Evolutionary conservation across 2,329 filamentous ascomycete species (phyloP), one percentile per base, ranked within the genome.

Genomic region (Escovopsis sp.): DNA sequence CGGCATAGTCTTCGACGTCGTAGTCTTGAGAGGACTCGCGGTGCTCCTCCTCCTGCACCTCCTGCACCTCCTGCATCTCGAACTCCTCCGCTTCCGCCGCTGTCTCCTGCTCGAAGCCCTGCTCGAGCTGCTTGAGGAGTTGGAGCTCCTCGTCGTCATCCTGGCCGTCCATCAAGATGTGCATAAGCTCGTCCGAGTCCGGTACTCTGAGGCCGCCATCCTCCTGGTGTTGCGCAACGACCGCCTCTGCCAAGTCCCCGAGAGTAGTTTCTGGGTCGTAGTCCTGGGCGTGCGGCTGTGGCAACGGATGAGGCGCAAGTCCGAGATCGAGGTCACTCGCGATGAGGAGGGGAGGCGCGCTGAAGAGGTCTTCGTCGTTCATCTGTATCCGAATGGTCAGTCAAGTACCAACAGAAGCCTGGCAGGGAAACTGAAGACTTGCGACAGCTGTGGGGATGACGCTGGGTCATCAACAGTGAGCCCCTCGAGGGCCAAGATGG

Each of bases 361-460:
- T n/a, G 23, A 38, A 37, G 18, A 40, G 8, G 9, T 27, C 31
- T 14, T 26, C 40, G 18, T 43, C 39, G 7, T 47, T 39, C 45
- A 48, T 48, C 36, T 41, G 38, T 26, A 5, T 9, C 12, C 10
- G 11, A 27, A 16, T n/a, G 13, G 16, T 27, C 11, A 23, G 19
- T 11, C n/a, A 10, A 25, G 21, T 25, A 5, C 11, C 8, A 11
- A 8, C 21, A 8, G 4, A 25, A 11, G 11, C 11, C 21, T 25
- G 21, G 21, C 31, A 6, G n/a, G 12, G n/a, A n/a, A n/a, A n/a
- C n/a, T n/a, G 31, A 16, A 15, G 14, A 11, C n/a, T 26, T 27
- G 32, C 32, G 32, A 34, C 32, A 25, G 32, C 14, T 6, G 16
- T 8, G 9, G 18, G 16, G 27, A 19, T 11, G 18, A 17, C n/a